A percentile compares a stretch with the other conserved stretches of the same genome.
phyloP scores from a whole-genome alignment of 768 basidiomycete species.

The Podaxis mareebaensis region DNA sequence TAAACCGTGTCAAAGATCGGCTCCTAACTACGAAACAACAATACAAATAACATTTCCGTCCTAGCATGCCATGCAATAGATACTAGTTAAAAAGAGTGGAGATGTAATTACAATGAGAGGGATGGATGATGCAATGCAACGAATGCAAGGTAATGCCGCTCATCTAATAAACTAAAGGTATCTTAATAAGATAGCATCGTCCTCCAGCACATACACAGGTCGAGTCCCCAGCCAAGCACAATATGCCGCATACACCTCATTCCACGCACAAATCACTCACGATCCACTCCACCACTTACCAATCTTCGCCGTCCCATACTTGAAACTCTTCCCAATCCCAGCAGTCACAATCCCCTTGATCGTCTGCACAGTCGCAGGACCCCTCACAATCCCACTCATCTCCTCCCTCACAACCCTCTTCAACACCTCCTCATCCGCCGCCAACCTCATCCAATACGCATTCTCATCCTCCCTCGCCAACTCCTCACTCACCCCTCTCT shows the following conservation, averaged over 20 bases:
- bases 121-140: slow-evolving; percentile 1
- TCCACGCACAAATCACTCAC: slow-evolving; percentile 17
- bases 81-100: slow-evolving; percentile 11
- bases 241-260: background rate
- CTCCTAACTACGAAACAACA: background rate
- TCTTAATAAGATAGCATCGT: background rate
- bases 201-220: background rate
- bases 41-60: slow-evolving; percentile 11
- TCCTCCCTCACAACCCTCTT: slow-evolving; percentile 62
- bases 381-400: slow-evolving; percentile 73
- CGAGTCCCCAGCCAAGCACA: too few relatives aligned
- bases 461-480: slow-evolving; percentile 64
- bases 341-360: slow-evolving; percentile 86
- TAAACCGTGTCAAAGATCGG: background rate
- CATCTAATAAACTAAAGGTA: slow-evolving; percentile 8
- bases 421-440: slow-evolving; percentile 61
- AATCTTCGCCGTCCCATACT: slow-evolving; percentile 76
- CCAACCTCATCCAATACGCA: slow-evolving; percentile 74
- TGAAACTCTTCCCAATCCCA: slow-evolving; percentile 75
- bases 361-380: slow-evolving; percentile 82
- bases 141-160: background rate
- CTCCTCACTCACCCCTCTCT: slow-evolving; percentile 27
- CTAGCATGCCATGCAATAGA: slow-evolving; percentile 8
- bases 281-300: slow-evolving; percentile 77
- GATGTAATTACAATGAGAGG: slow-evolving; percentile 16